Conservation (phyloP, 306 rosid species). For the Glycyrrhiza uralensis region DNA sequence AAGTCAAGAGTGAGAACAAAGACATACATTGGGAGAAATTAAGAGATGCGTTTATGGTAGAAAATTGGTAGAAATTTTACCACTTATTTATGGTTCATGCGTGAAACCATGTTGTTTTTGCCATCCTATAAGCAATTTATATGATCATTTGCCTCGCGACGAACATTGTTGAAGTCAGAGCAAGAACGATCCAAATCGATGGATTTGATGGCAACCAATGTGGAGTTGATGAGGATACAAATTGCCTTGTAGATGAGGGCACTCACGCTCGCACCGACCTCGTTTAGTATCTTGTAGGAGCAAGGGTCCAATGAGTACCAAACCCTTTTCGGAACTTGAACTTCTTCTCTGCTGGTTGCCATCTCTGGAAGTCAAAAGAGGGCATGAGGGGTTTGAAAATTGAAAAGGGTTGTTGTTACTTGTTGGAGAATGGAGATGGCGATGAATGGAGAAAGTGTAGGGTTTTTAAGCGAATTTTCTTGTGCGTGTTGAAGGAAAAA, state of each 20-base stretch:
- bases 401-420: too few relatives aligned
- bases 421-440: not conserved
- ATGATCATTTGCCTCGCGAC: constrained; percentile 50
- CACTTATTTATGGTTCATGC: too few relatives aligned
- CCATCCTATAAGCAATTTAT: too few relatives aligned
- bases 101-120: too few relatives aligned
- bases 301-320: constrained; percentile 49
- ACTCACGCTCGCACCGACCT: constrained; percentile 51
- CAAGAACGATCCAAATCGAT: constrained; percentile 52
- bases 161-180: constrained; percentile 37
- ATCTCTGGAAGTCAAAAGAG: not conserved
- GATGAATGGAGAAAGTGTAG: constrained; percentile 12
- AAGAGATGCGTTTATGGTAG: too few relatives aligned
- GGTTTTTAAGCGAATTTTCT: constrained; percentile 38
- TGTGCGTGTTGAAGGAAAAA: constrained; percentile 36
- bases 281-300: constrained; percentile 36
- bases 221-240: constrained; percentile 44
- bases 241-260: constrained; percentile 63
- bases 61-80: too few relatives aligned
- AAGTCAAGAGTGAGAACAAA: too few relatives aligned
- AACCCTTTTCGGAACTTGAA: constrained; percentile 12
- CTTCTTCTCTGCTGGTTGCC: constrained; percentile 13
- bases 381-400: too few relatives aligned
- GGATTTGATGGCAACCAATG: constrained; percentile 63
- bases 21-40: too few relatives aligned